Base-by-base conservation (phyloP, 2,329 filamentous ascomycete genomes). In the Pyrenochaeta sp. region DNA sequence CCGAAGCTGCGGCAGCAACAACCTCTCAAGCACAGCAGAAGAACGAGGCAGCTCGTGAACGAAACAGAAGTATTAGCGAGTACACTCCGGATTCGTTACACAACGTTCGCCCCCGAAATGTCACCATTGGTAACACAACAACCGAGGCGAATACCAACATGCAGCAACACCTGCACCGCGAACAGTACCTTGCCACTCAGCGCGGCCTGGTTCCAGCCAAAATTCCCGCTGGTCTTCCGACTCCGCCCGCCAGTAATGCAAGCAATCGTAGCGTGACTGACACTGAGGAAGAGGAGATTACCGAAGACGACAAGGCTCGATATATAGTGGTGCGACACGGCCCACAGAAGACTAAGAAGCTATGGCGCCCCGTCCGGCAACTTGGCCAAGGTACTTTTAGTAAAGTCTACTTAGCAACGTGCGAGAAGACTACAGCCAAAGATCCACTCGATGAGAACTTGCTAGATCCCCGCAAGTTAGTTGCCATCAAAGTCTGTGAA, bases 351-450 rank as follows among this genome's bases (percentile, higher is more conserved):
- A 83, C 44, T 87, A 91, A 85, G 61, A 92, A 93, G 72, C 82
- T 86, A 17, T 99, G 95, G 87, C 86, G 90, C 61, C 90, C 89
- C 11, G 78, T 99, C 33, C 89, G 90, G 53, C 80, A 88, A 60
- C 83, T 99, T 5, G 95, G 95, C 4, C 91, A 97, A 67, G 95
- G 95, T 32, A 97, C 95, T 0, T 99, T 99, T 75, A 97, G 93
- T 73, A 91, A 91, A 68, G 95, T 99, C 17, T 89, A 96, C 78
- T 82, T 99, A 36, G 95, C 93, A 4, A 96, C 93, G 10, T 92
- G 90, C 67, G 87, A 96, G 70, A 83, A 86, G 35, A 76, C 77
- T 27, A 64, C 66, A 52, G 68, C 65, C 67, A 75, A 61, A 60
- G 72, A 64, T 71, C 77, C 71, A 58, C 77, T 74, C 71, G 69